Evolutionary conservation across 2,329 filamentous ascomycete species (phyloP), one percentile per base, ranked within the genome.

Genomic region (Byssothecium circinans): DNA sequence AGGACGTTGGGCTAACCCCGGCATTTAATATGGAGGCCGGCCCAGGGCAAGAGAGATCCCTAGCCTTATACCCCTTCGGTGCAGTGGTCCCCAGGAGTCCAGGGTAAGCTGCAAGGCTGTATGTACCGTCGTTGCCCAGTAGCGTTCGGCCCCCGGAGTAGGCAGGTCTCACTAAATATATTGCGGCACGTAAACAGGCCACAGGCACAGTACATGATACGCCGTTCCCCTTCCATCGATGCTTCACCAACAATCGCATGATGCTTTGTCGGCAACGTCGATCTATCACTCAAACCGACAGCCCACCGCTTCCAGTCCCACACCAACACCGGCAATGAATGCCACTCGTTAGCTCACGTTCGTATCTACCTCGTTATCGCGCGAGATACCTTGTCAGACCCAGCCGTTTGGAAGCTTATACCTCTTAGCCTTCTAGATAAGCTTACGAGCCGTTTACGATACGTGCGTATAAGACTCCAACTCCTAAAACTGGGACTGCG

Each of bases 161-260:
- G 41, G 50, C 40, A 53, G 50, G 51, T 54, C 45, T 39, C 45
- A 54, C 48, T 25, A 39, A 30, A n/a, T 50, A 50, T 54, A 48
- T 54, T 54, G 44, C 39, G 34, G 40, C 47, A 44, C 35, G 25
- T 36, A 25, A 47, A 36, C 25, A 29, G 25, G 42, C 35, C 23
- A 22, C 46, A 52, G 18, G 12, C 19, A 23, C 7, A 3, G 22
- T 8, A 6, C 6, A 22, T 5, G 6, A 23, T 23, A 39, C 14
- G 8, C 6, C 14, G 30, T 33, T 5, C 15, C 6, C 6, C 14
- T 33, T 12, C 14, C 30, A 36, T 18, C 19, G 10, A 19, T 10
- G 11, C 33, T 18, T 10, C 15, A 19, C 8, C 15, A 36, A 10
- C 15, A 2, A 8, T 15, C 11, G 19, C 8, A 5, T 15, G 10